These are phyloP conservation scores for Rheum nobile DNA, from an alignment of 148 eudicot genomes.

Conservation along the genomic window DNA sequence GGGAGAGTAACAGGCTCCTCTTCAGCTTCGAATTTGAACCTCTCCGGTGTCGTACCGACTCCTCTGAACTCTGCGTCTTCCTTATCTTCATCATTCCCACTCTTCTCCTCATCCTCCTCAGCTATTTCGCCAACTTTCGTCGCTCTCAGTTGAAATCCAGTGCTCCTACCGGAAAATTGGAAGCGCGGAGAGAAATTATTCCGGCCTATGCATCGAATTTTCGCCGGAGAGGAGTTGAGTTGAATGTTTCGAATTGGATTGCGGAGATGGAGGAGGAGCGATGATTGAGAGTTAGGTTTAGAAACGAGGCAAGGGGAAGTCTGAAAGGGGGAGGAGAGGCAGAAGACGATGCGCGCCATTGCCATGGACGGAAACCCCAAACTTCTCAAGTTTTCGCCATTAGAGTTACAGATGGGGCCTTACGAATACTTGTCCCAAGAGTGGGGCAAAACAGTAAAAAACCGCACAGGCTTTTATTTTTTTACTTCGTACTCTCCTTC, in stretches of 20 bases:
- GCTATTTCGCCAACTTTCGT: constrained; percentile 10
- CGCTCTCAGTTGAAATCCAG: constrained; percentile 24
- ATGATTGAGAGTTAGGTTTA: neutral
- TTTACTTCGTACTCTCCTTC: no score
- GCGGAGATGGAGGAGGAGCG: neutral
- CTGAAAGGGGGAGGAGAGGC: constrained; percentile 9
- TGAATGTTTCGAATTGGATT: constrained; percentile 5
- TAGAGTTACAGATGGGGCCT: neutral
- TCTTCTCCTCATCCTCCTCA: constrained; percentile 8
- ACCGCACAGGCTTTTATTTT: no score
- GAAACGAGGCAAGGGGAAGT: constrained; percentile 1
- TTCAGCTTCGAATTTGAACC: constrained; percentile 46
- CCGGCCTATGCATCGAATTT: neutral
- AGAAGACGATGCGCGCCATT: constrained; percentile 7
- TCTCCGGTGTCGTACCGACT: constrained; percentile 63
- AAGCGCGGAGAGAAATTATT: neutral
- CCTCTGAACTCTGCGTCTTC: constrained; percentile 45
- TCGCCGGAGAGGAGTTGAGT: constrained; percentile 10
- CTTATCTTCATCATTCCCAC: constrained; percentile 21
- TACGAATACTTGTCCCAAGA: neutral
- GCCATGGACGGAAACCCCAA: constrained; percentile 11
- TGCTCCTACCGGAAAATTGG: constrained; percentile 10
- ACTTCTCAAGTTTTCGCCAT: neutral
- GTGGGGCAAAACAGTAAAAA: no score
- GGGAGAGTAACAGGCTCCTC: constrained; percentile 53